Base-by-base conservation (phyloP, 176 grass and related monocot species). In the Elaeis guineensis region DNA sequence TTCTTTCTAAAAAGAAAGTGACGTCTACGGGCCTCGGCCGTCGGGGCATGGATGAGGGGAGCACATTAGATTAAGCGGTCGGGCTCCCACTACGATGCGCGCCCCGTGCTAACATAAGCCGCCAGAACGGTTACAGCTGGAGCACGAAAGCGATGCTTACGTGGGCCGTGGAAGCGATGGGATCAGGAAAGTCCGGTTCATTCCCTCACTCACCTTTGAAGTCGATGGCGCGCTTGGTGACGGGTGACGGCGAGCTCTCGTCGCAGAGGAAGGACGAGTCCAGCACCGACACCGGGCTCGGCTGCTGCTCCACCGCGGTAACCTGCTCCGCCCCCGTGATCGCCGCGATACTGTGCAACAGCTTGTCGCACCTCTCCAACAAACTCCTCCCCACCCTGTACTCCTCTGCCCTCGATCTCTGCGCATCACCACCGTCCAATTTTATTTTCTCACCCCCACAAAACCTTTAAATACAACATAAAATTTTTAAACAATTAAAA, bases 251-350 rank as follows among this genome's bases (percentile, higher is more conserved):
- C 21, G 87, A 92, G 70, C 79, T 77, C 78, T 86, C 94, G 55
- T 86, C 94, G 1, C 77, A 77, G 24, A 98, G 82, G 69, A 85
- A 89, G 0, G 76, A 69, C 50, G 88, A 76, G 28, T 98, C 82
- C 3, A 98, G 82, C 17, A 98, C 94, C 6, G 94, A 98, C 24
- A 98, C 94, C 1, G 94, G 94, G 60, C 88, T 93, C 9, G 94
- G 94, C 57, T 98, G 70, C 70, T 63, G 70, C 22, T 72, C 58
- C 58, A 21, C 62, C 32, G 57, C 57, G 20, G 57, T 28, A 19
- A 21, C 26, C 57, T 62, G 39, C 25, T 51, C 70, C 18, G 58
- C 44, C 48, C 49, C 58, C 24, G 35, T 26, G 21, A 72, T 35
- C n/a, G 70, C 70, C 11, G 58, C 70, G 6, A 72, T 72, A 50